Evolutionary conservation across 148 eudicot genomes (phyloP).

Genomic region (Bassia scoparia): DNA sequence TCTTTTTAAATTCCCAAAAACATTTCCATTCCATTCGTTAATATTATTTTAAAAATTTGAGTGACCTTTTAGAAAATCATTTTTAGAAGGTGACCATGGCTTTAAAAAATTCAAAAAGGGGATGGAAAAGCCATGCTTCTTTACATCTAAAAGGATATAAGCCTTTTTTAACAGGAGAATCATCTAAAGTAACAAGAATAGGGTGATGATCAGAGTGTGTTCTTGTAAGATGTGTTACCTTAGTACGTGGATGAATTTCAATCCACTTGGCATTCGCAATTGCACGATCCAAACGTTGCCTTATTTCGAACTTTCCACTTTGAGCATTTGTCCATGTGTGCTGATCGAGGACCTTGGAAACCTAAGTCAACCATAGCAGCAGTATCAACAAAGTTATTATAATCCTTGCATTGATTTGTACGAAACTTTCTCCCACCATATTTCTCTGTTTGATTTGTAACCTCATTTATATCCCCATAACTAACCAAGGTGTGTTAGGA

Average conservation of each 20-base stretch:
- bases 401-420: too few relatives aligned
- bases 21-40: not conserved
- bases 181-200: not conserved
- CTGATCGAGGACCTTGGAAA: not conserved
- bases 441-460: too few relatives aligned
- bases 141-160: not conserved
- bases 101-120: not conserved
- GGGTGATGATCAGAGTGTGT: not conserved
- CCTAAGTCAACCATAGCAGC: not conserved
- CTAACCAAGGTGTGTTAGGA: too few relatives aligned
- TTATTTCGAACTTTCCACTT: fast-evolving
- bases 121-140: not conserved
- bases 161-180: too few relatives aligned
- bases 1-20: not conserved
- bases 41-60: too few relatives aligned
- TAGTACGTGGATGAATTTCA: not conserved
- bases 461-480: too few relatives aligned
- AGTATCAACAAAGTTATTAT: not conserved
- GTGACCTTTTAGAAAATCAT: not conserved
- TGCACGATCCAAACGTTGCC: not conserved
- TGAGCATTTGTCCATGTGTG: not conserved
- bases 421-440: not conserved
- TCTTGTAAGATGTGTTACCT: not conserved
- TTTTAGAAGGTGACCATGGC: not conserved
- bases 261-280: not conserved